Percentiles rank a stretch among this genome's conserved stretches.
phyloP scores from a whole-genome alignment of 2,329 filamentous ascomycete genomes.

The Penicillium sp. region DNA sequence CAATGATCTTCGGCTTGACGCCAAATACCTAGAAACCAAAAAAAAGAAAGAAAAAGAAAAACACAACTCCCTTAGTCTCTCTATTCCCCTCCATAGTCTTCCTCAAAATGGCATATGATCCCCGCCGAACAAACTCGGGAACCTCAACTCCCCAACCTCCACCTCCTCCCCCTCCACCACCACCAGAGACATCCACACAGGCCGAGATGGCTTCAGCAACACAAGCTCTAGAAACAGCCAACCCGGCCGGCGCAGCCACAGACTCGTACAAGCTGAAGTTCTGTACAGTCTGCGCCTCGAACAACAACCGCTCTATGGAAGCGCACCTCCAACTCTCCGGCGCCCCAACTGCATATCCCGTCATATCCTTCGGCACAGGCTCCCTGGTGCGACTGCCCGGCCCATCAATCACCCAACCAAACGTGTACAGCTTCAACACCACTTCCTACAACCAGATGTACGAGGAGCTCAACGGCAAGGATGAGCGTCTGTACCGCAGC shows the following conservation, averaged over 20 bases:
- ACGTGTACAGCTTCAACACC: slow-evolving; percentile 97
- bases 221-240: slow-evolving; percentile 9
- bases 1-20: slow-evolving; percentile 29
- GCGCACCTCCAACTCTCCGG: slow-evolving; percentile 90
- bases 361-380: slow-evolving; percentile 95
- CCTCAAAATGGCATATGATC: slow-evolving; percentile 50
- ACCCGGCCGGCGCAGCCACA: slow-evolving; percentile 29
- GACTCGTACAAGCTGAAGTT: slow-evolving; percentile 87
- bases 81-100: slow-evolving; percentile 17
- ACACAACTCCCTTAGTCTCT: slow-evolving; percentile 4
- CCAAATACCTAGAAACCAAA: slow-evolving; percentile 10
- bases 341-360: slow-evolving; percentile 81
- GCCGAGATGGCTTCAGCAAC: slow-evolving; percentile 21
- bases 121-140: slow-evolving; percentile 50
- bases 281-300: slow-evolving; percentile 98
- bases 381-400: slow-evolving; percentile 91
- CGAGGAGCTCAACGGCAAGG: slow-evolving; percentile 82
- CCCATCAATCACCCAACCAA: slow-evolving; percentile 86
- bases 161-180: slow-evolving; percentile 52
- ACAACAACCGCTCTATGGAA: slow-evolving; percentile 99
- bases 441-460: slow-evolving; percentile 95
- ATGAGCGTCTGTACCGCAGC: slow-evolving; percentile 79
- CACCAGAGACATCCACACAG: slow-evolving; percentile 26
- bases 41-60: not conserved
- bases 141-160: slow-evolving; percentile 45